Evolutionary conservation across 768 basidiomycete genomes (phyloP), one percentile per base, ranked within the genome.

Genomic region (Kwoniella europaea): DNA sequence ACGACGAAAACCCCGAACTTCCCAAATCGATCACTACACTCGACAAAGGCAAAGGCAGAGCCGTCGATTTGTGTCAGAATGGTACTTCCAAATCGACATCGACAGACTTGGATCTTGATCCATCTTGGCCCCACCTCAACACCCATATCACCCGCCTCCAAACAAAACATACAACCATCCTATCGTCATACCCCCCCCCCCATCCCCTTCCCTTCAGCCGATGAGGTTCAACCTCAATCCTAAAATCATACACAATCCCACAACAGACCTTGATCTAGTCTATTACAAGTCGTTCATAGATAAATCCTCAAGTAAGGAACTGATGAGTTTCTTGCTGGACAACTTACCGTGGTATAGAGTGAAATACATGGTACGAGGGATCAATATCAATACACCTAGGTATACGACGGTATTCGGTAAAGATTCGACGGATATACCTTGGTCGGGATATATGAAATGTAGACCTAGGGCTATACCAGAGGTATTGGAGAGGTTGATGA

Each of bases 381-480:
- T 78, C 27, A 57, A 73, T 18, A 76, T 81, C 55, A 81, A 78
- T 57, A 82, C 82, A 5, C 82, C 82, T 10, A 73, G 82, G 56
- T 82, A 72, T 50, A 82, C 82, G 9, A 81, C 82, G 1, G 82
- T 82, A 3, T 82, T 80, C 72, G 82, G 82, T n/a, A 81, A 81
- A 44, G 82, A 82, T 65, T 50, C 66, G 22, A 81, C 78, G 6
- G 60, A 69, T 3, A 68, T 65, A 10, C 69, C 71, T 3, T 76
- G 75, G 76, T 71, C 68, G 41, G 74, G 72, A 18, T 84, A 84
- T 67, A 71, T 73, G 55, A 82, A 76, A 41, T 71, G 68, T 22
- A 71, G 62, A 42, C 83, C 83, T 1, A 65, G 83, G 6, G 79
- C 79, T 20, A 81, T 84, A 18, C 83, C 83, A 1, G 71, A 74